A percentile compares a stretch with the other conserved stretches of the same genome.
Conservation (phyloP, 352 stramenopile species). For the Lagenidium giganteum region DNA sequence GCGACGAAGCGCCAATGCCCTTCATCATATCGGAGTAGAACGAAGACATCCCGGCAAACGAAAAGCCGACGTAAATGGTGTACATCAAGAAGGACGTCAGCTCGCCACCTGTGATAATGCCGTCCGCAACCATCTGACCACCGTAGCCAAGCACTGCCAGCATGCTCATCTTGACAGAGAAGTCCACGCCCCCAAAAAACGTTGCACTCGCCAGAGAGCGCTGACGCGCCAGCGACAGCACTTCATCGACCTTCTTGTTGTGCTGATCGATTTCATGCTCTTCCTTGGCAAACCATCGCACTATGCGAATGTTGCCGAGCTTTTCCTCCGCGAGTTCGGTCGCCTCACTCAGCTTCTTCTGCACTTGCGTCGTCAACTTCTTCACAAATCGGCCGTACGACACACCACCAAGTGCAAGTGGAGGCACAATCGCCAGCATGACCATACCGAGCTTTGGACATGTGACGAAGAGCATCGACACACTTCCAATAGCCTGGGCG, state of each 20-base stretch:
- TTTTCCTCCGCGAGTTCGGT: slow-evolving; percentile 92
- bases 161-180: slow-evolving; percentile 86
- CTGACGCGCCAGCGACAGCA: slow-evolving; percentile 58
- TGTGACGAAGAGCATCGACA: slow-evolving; percentile 89
- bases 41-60: slow-evolving; percentile 85
- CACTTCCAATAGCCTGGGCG: slow-evolving; percentile 80
- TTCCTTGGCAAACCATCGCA: slow-evolving; percentile 89
- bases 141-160: slow-evolving; percentile 90
- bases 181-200: slow-evolving; percentile 83
- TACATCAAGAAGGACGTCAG: slow-evolving; percentile 94
- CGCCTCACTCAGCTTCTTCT: slow-evolving; percentile 88
- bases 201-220: slow-evolving; percentile 72
- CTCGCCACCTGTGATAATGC: slow-evolving; percentile 82
- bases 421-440: slow-evolving; percentile 89
- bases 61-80: slow-evolving; percentile 88
- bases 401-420: slow-evolving; percentile 82
- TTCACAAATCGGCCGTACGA: slow-evolving; percentile 88
- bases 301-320: slow-evolving; percentile 89
- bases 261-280: slow-evolving; percentile 57
- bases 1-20: slow-evolving; percentile 80
- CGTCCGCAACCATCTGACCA: slow-evolving; percentile 85
- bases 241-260: slow-evolving; percentile 49
- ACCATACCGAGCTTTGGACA: slow-evolving; percentile 88
- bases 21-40: slow-evolving; percentile 92
- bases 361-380: slow-evolving; percentile 81